phyloP scores from a whole-genome alignment of 2,329 filamentous ascomycete genomes.

The Berkeleyomyces basicola region DNA sequence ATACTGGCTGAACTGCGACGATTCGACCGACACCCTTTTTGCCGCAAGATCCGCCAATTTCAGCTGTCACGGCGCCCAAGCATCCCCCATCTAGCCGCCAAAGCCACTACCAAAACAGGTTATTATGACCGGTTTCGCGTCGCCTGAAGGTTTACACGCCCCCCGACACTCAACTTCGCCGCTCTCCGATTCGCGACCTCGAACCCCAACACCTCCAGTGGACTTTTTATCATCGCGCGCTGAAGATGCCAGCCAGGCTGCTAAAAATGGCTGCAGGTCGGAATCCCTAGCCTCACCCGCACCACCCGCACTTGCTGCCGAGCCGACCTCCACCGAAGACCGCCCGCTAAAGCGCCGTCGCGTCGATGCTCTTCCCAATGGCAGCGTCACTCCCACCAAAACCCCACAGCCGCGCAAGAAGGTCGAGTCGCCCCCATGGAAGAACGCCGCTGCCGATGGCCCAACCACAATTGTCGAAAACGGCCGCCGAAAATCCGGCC shows the following conservation, averaged over 20 bases:
- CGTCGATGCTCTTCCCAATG: constrained; percentile 23
- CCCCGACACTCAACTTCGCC: constrained; percentile 15
- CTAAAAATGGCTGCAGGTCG: constrained; percentile 3
- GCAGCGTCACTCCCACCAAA: constrained; percentile 21
- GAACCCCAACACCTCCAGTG: constrained; percentile 15
- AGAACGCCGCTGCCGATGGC: constrained; percentile 65
- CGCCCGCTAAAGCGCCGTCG: constrained; percentile 50
- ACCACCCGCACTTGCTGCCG: not conserved
- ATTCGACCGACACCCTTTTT: constrained; percentile 39
- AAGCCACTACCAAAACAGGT: constrained; percentile 16
- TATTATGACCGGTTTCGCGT: constrained; percentile 46
- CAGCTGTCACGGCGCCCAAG: constrained; percentile 36
- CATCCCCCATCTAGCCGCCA: constrained; percentile 26
- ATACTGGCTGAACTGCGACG: constrained; percentile 28
- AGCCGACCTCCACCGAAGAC: constrained; percentile 24
- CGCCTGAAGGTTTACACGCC: constrained; percentile 23
- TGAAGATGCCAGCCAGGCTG: constrained; percentile 15
- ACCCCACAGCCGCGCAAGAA: constrained; percentile 28
- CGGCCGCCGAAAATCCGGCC: constrained; percentile 52
- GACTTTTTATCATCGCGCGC: constrained; percentile 8
- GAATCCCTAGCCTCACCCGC: constrained; percentile 4
- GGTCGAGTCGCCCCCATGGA: constrained; percentile 75
- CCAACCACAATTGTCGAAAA: constrained; percentile 69
- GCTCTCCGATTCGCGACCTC: constrained; percentile 12
- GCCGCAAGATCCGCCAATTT: constrained; percentile 39